Conservation (phyloP, 192 early-diverging fungal species). For the Dissophora ornata region DNA sequence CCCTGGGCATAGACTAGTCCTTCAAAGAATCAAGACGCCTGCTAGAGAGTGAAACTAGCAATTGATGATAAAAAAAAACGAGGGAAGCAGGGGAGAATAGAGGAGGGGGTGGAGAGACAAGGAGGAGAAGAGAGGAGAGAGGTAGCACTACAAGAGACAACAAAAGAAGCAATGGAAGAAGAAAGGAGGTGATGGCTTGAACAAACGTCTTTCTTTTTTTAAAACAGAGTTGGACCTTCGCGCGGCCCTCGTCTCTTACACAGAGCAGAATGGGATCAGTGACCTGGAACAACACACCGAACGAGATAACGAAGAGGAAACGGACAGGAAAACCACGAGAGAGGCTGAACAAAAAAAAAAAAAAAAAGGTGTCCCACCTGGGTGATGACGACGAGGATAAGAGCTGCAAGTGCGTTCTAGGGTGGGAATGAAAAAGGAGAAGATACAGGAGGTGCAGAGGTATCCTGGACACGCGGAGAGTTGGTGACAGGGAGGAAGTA, state of each 20-base stretch:
- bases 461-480: slow-evolving; percentile 8
- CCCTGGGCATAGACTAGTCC: neutral
- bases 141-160: neutral
- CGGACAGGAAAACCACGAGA: neutral
- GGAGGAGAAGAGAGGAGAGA: slow-evolving; percentile 11
- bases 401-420: too few species aligned
- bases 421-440: neutral
- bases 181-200: slow-evolving; percentile 2
- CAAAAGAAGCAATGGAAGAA: neutral
- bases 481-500: neutral
- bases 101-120: neutral
- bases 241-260: neutral
- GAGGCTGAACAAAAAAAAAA: neutral
- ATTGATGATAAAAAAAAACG: slow-evolving; percentile 3
- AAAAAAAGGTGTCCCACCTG: neutral
- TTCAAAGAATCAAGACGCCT: too few species aligned
- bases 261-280: slow-evolving; percentile 13
- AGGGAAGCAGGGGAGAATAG: slow-evolving; percentile 6
- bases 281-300: neutral
- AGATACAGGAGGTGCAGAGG: slow-evolving; percentile 10
- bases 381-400: neutral
- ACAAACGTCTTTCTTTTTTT: slow-evolving; percentile 14
- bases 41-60: neutral
- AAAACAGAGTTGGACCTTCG: too few species aligned
- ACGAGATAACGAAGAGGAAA: neutral